phyloP scores from a whole-genome alignment of 164 flowering plant genomes.

The Brasenia schreberi region DNA sequence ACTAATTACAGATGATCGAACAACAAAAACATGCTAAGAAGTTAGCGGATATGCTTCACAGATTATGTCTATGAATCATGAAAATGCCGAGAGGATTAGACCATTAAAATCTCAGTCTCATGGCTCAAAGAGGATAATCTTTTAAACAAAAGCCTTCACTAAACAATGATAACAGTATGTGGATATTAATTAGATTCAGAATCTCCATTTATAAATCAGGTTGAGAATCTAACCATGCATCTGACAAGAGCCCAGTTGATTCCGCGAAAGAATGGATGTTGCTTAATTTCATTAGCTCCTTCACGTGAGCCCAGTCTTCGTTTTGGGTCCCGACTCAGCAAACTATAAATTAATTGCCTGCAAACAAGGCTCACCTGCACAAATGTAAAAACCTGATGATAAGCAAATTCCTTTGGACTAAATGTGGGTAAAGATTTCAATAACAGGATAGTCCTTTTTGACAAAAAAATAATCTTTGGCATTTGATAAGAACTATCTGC shows the following conservation, averaged over 20 bases:
- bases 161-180: too few relatives aligned
- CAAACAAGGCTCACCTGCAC: constrained; percentile 69
- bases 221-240: constrained; percentile 49
- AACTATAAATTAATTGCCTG: constrained; percentile 64
- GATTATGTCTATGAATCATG: too few relatives aligned
- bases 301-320: constrained; percentile 68
- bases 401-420: not conserved
- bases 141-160: too few relatives aligned
- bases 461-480: too few relatives aligned
- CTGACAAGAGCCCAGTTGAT: constrained; percentile 94
- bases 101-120: too few relatives aligned
- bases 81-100: too few relatives aligned
- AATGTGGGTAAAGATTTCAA: not conserved
- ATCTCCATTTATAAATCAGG: not conserved
- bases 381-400: not conserved
- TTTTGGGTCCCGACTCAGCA: constrained; percentile 74
- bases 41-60: too few relatives aligned
- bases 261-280: constrained; percentile 84
- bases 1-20: too few relatives aligned
- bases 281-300: constrained; percentile 92
- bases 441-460: not conserved
- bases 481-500: too few relatives aligned
- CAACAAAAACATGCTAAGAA: too few relatives aligned
- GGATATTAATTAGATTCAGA: too few relatives aligned
- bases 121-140: too few relatives aligned